These are phyloP conservation scores for Emmonsiellopsis sp. DNA, from an alignment of 2,329 filamentous ascomycete species.

Conservation along the genomic window DNA sequence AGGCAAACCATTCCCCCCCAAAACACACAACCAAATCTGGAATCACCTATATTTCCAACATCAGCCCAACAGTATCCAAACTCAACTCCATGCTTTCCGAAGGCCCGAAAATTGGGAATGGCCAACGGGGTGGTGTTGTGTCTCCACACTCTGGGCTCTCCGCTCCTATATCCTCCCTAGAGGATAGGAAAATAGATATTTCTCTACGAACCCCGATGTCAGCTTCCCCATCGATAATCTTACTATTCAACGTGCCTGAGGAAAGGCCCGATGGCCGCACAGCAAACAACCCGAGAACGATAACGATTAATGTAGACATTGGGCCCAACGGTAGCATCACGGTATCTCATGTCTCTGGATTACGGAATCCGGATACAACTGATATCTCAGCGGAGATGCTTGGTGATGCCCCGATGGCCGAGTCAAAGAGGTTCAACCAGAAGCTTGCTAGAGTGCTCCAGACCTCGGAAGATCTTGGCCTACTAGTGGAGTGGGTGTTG, in stretches of 20 bases:
- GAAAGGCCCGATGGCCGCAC: constrained; percentile 7
- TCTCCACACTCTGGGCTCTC: background rate
- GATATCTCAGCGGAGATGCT: constrained; percentile 11
- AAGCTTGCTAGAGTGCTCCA: constrained; percentile 33
- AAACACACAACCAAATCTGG: constrained; percentile 1
- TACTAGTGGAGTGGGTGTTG: constrained; percentile 36
- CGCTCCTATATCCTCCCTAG: background rate
- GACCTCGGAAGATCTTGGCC: constrained; percentile 36
- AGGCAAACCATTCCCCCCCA: background rate
- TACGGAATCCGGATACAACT: constrained; percentile 18
- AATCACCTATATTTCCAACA: constrained; percentile 29
- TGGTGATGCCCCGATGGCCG: constrained; percentile 3
- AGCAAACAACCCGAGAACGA: constrained; percentile 14
- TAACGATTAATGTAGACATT: constrained; percentile 31
- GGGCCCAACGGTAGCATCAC: constrained; percentile 33
- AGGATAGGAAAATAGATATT: constrained; percentile 4
- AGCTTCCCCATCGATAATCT: constrained; percentile 8
- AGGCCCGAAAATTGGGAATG: background rate
- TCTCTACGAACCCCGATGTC: constrained; percentile 10
- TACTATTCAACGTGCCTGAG: constrained; percentile 7
- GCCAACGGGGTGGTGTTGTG: background rate
- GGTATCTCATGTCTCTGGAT: constrained; percentile 29
- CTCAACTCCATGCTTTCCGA: constrained; percentile 44
- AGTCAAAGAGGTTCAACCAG: constrained; percentile 20
- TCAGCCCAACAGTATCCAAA: constrained; percentile 40